Percentiles rank a stretch among this genome's conserved stretches.
phyloP scores from a whole-genome alignment of 208 protist species.

The Kentomonas sorsogonicus region DNA sequence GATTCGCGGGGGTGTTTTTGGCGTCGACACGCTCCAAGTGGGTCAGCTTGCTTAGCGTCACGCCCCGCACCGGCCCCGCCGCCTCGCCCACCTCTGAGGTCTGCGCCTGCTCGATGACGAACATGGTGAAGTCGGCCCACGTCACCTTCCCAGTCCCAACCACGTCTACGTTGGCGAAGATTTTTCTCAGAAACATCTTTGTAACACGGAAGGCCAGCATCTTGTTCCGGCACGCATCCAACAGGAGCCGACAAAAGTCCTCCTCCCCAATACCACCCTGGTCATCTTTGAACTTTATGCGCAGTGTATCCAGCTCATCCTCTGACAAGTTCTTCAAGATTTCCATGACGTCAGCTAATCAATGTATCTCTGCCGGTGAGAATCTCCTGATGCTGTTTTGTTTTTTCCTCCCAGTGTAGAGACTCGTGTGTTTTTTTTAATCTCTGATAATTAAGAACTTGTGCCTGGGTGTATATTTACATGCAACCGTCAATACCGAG shows the following conservation, averaged over 20 bases:
- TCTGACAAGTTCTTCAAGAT: slow-evolving; percentile 42
- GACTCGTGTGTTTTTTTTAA: too few species aligned
- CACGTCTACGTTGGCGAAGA: slow-evolving; percentile 44
- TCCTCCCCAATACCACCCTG: slow-evolving; percentile 27
- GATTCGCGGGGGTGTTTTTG: too few species aligned
- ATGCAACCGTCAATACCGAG: too few species aligned
- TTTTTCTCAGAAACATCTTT: slow-evolving; percentile 16
- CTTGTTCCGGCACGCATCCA: slow-evolving; percentile 9
- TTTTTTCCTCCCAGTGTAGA: too few species aligned
- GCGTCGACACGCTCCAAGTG: too few species aligned
- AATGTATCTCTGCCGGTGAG: too few species aligned
- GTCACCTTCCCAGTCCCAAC: slow-evolving; percentile 29
- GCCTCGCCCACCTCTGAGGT: background rate
- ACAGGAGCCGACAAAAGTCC: slow-evolving; percentile 21
- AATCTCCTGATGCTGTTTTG: too few species aligned
- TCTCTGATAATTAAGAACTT: too few species aligned
- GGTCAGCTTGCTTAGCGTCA: too few species aligned
- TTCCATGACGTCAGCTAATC: slow-evolving; percentile 43
- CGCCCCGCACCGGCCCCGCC: background rate
- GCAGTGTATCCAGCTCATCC: slow-evolving; percentile 24
- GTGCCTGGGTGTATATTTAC: too few species aligned
- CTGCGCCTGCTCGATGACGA: slow-evolving; percentile 30
- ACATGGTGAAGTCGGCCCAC: slow-evolving; percentile 52
- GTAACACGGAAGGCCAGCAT: slow-evolving; percentile 5
- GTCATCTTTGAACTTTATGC: slow-evolving; percentile 3